Base-by-base conservation (phyloP, 768 basidiomycete genomes). In the Boletus edulis region DNA sequence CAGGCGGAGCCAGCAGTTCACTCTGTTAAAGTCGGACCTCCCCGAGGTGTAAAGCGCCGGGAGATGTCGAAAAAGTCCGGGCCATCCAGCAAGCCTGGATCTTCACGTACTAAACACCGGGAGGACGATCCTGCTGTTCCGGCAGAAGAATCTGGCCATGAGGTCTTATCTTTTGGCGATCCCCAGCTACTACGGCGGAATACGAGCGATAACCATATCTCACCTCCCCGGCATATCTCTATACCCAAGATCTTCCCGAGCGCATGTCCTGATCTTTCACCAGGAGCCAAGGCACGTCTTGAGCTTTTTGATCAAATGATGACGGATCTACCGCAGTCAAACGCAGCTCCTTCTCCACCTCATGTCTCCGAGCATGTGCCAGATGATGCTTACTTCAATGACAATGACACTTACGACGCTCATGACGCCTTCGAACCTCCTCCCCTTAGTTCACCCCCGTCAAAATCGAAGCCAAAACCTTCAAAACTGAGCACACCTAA, bases 261-360 rank as follows among this genome's bases (percentile, higher is more conserved):
- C 22, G 6, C 24, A 40, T 45, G 37, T 12, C 61, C 63, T 12
- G 42, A 48, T 14, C 62, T 72, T 18, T 72, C 69, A 34, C 69
- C 69, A 5, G 57, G 67, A 29, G 53, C 71, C 6, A 49, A 15
- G 29, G 63, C 63, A 15, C 67, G 69, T 43, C 65, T 71, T 2
- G 52, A 71, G 5, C 38, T 71, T 12, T 71, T 71, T 41, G 69
- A 71, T 47, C 57, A 35, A n/a, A 61, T 67, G 65, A 60, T 64
- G 57, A 46, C 2, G 12, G 56, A 59, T 17, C 6, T 13, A 37
- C 29, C 51, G 11, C 39, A 20, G 13, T 14, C 43, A 3, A 37
- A 35, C n/a, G 18, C 11, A 18, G 29, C 22, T 17, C 24, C 39
- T 41, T 38, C 47, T 38, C 40, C 47, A 15, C 52, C 14, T 20